phyloP scores from a whole-genome alignment of 306 rosid species.

The Quercus rubra region DNA sequence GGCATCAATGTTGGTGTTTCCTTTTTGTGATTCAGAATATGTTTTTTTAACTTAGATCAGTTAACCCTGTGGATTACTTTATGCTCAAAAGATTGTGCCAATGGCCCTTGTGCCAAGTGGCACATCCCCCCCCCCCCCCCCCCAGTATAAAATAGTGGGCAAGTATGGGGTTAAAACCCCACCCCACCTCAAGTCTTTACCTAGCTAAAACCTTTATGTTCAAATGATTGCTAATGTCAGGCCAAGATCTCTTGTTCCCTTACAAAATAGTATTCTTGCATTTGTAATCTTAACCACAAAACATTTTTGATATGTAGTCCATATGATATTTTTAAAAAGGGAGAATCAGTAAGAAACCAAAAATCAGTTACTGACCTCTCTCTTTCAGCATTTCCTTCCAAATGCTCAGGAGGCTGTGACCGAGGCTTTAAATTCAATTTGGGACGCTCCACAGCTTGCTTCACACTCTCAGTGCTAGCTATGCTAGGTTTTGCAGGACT shows the following conservation, averaged over 20 bases:
- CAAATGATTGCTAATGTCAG: neutral
- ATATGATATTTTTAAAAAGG: neutral
- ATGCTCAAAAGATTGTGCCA: neutral
- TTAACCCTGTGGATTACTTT: neutral
- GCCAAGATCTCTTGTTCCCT: neutral
- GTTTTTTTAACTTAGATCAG: neutral
- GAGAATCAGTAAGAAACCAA: constrained; percentile 12
- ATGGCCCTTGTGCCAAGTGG: too few relatives aligned
- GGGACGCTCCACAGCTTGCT: constrained; percentile 68
- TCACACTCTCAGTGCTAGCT: constrained; percentile 55
- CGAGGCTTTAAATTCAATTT: constrained; percentile 90
- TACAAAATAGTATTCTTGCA: neutral
- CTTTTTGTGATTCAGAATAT: neutral
- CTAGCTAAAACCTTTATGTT: too few relatives aligned
- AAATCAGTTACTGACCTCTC: constrained; percentile 56
- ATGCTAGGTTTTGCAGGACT: constrained; percentile 48
- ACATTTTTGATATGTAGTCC: too few relatives aligned
- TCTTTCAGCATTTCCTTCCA: constrained; percentile 56
- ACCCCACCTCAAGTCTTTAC: too few relatives aligned
- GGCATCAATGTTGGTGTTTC: neutral
- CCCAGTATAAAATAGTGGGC: too few relatives aligned
- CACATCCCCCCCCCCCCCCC: too few relatives aligned
- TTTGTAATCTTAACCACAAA: neutral
- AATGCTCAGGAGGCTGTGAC: constrained; percentile 55
- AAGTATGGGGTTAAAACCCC: too few relatives aligned